Base-by-base conservation (phyloP, 257 asterid species). In the Linaria vulgaris region DNA sequence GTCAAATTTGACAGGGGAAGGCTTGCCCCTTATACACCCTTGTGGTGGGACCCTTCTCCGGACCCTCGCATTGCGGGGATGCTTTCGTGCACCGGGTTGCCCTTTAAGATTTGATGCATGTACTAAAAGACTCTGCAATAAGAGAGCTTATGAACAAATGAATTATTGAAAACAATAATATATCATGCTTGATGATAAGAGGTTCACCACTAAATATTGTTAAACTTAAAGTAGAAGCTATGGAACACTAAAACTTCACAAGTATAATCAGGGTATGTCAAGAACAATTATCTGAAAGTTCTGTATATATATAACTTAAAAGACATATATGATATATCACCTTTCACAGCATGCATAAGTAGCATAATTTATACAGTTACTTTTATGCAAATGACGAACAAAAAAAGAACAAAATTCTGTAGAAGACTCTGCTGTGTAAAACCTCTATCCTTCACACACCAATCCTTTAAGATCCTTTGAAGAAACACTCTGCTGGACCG, bases 311-410 rank as follows among this genome's bases (percentile, higher is more conserved):
- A 17, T 37, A 27, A 50, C 54, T 24, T 69, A 51, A 19, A 41
- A 19, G 25, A 76, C 62, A 45, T 74, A 31, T 58, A 70, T 22
- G 63, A 66, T n/a, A n/a, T n/a, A n/a, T n/a, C n/a, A n/a, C n/a
- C 61, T 66, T 72, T 68, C 68, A 71, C 75, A 68, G 49, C 76
- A 72, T 63, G 67, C 56, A 74, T 59, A 73, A 73, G 71, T 53
- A 64, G 69, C 75, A 60, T 68, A 65, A 68, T 76, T 78, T 83
- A 83, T 85, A 85, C 94, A 83, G 46, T 74, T 74, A 52, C 58
- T 64, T 58, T 56, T 75, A 75, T 72, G 77, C 73, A 72, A 75
- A 68, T 38, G 37, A 59, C 51, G 24, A n/a, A n/a, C n/a, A n/a
- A n/a, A n/a, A 50, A 55, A 74, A 63, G 61, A 74, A 78, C 78